Evolutionary conservation across 768 basidiomycete genomes (phyloP).

Genomic region (Sutorius australiensis): DNA sequence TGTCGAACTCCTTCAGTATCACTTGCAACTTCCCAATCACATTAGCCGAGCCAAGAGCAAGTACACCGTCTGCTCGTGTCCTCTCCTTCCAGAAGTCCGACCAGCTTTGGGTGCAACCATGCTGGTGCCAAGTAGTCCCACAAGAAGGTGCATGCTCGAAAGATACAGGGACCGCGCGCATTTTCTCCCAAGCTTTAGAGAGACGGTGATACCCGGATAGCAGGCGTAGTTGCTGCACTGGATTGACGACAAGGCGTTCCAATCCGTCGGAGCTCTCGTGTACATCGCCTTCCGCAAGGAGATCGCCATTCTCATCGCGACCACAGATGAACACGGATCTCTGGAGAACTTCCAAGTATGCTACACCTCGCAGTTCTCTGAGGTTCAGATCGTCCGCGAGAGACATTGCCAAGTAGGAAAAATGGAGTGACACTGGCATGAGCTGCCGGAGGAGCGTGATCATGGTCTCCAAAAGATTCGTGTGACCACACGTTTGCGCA

Average conservation of each 20-base stretch:
- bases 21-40: conserved; percentile 61
- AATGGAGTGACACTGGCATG: conserved; percentile 59
- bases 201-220: conserved; percentile 70
- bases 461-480: conserved; percentile 57
- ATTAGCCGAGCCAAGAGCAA: conserved; percentile 59
- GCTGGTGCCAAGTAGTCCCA: conserved; percentile 68
- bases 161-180: conserved; percentile 52
- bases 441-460: conserved; percentile 54
- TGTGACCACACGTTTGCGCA: conserved; percentile 64
- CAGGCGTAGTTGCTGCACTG: conserved; percentile 59
- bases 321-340: conserved; percentile 39
- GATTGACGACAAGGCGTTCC: conserved; percentile 50
- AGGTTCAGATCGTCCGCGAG: conserved; percentile 69
- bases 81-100: conserved; percentile 79
- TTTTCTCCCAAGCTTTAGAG: conserved; percentile 59
- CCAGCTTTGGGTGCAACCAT: conserved; percentile 70
- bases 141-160: conserved; percentile 66
- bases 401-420: conserved; percentile 70
- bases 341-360: conserved; percentile 74
- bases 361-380: conserved; percentile 54
- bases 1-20: conserved; percentile 64
- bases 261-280: conserved; percentile 35
- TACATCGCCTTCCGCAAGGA: conserved; percentile 30
- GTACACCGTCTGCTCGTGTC: conserved; percentile 56
- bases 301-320: conserved; percentile 10